A percentile compares a stretch with the other conserved stretches of the same genome.
These are phyloP conservation scores for Prototheca wickerhamii DNA, from an alignment of 163 green algal genomes.

Conservation along the genomic window DNA sequence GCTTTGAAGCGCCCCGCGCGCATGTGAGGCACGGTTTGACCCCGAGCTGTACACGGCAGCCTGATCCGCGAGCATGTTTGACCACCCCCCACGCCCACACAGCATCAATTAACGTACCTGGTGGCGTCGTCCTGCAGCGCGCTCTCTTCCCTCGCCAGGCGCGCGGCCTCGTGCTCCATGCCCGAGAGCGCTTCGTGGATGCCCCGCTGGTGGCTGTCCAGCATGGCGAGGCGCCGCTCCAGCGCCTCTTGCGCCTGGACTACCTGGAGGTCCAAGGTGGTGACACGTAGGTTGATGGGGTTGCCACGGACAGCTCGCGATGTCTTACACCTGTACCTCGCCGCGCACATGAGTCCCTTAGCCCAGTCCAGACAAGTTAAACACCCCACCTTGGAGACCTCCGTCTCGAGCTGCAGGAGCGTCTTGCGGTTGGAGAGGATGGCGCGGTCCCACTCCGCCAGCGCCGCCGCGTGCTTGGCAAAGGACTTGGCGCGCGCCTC, in stretches of 20 bases:
- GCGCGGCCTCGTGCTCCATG: slow-evolving; percentile 75
- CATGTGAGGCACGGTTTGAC: no score
- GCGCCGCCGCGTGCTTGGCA: slow-evolving; percentile 58
- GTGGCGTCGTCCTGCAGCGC: slow-evolving; percentile 52
- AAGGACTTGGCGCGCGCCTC: slow-evolving; percentile 63
- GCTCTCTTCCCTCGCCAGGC: slow-evolving; percentile 56
- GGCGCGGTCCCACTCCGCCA: slow-evolving; percentile 71
- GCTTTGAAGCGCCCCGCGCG: no score
- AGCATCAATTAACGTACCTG: no score
- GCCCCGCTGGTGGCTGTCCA: slow-evolving; percentile 73
- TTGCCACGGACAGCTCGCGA: no score
- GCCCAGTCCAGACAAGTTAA: background rate
- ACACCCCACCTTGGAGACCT: slow-evolving; percentile 40
- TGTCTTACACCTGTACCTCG: no score
- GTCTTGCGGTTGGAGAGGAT: slow-evolving; percentile 67
- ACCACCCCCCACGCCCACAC: no score
- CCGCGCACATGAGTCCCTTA: no score
- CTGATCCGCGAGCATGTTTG: no score
- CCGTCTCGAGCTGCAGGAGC: slow-evolving; percentile 67
- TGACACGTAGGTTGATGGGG: background rate
- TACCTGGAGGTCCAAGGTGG: slow-evolving; percentile 7
- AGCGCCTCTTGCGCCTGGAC: slow-evolving; percentile 58
- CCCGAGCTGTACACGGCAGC: no score
- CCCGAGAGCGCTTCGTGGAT: slow-evolving; percentile 70
- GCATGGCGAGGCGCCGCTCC: slow-evolving; percentile 70